Conservation (phyloP, 345 rosid species). For the Eucalyptus pumila region DNA sequence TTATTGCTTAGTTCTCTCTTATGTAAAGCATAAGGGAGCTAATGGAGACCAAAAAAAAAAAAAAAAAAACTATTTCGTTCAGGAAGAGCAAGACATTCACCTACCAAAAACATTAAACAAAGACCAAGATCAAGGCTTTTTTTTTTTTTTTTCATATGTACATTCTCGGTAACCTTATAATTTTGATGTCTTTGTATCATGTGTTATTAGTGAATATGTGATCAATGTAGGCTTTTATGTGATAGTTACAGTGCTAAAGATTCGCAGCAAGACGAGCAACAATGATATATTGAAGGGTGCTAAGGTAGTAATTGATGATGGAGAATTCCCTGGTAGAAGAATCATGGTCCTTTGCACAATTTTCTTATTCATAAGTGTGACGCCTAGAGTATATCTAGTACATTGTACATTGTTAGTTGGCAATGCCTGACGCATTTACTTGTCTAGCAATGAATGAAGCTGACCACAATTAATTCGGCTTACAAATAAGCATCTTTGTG, state of each 20-base stretch:
- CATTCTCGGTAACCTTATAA: background rate
- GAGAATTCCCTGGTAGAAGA: background rate
- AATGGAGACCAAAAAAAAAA: no score
- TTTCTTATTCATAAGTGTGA: background rate
- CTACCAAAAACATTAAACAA: no score
- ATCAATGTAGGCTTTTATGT: background rate
- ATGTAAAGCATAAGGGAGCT: no score
- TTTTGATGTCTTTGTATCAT: background rate
- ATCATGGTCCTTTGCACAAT: background rate
- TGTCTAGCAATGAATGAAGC: background rate
- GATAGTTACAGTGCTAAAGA: background rate
- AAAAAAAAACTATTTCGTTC: no score
- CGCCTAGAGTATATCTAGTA: background rate
- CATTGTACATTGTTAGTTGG: background rate
- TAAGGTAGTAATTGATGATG: background rate
- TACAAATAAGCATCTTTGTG: background rate
- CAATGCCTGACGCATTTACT: background rate
- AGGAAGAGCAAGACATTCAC: no score
- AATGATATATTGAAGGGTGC: background rate
- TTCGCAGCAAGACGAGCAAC: accelerated
- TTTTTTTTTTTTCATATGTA: background rate
- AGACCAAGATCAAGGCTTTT: no score
- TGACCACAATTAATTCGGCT: background rate
- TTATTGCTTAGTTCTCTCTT: no score
- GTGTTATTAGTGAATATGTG: background rate